phyloP scores from a whole-genome alignment of 768 basidiomycete species.

The Chalciporus pseudorubinellus region DNA sequence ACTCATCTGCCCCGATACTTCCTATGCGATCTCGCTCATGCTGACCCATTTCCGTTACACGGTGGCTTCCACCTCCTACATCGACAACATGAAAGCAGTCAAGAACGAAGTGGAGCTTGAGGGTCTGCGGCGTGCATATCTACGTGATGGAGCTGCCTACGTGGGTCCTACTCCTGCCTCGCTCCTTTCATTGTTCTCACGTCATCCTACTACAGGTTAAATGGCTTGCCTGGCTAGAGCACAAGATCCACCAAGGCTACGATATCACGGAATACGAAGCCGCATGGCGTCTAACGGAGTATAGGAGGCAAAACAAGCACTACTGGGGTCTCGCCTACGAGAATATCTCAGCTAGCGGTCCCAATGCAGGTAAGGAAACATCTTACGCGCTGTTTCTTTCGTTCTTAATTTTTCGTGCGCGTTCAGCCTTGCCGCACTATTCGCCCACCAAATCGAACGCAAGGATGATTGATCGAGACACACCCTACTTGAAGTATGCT shows the following conservation, averaged over 20 bases:
- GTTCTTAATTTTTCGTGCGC: not conserved
- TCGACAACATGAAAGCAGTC: conserved; percentile 78
- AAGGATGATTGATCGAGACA: conserved; percentile 67
- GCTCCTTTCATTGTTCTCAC: conserved; percentile 9
- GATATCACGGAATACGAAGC: conserved; percentile 93
- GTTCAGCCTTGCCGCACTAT: conserved; percentile 95
- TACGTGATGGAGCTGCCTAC: conserved; percentile 86
- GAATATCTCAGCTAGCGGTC: conserved; percentile 84
- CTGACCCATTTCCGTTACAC: conserved; percentile 81
- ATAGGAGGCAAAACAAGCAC: conserved; percentile 63
- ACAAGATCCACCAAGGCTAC: conserved; percentile 71
- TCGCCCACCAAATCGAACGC: conserved; percentile 69
- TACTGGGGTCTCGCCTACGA: conserved; percentile 90
- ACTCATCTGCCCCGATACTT: conserved; percentile 69
- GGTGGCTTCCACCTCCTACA: conserved; percentile 54
- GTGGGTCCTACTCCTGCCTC: conserved; percentile 42
- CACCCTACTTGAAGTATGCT: conserved; percentile 86
- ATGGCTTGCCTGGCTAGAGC: conserved; percentile 91
- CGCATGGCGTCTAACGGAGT: conserved; percentile 77
- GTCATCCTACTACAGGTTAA: conserved; percentile 42
- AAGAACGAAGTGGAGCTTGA: conserved; percentile 88
- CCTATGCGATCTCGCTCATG: conserved; percentile 83
- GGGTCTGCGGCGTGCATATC: conserved; percentile 79
- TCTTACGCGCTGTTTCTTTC: not conserved
- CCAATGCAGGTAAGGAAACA: conserved; percentile 67